phyloP scores from a whole-genome alignment of 768 basidiomycete species.

The Termitomyces sp. region DNA sequence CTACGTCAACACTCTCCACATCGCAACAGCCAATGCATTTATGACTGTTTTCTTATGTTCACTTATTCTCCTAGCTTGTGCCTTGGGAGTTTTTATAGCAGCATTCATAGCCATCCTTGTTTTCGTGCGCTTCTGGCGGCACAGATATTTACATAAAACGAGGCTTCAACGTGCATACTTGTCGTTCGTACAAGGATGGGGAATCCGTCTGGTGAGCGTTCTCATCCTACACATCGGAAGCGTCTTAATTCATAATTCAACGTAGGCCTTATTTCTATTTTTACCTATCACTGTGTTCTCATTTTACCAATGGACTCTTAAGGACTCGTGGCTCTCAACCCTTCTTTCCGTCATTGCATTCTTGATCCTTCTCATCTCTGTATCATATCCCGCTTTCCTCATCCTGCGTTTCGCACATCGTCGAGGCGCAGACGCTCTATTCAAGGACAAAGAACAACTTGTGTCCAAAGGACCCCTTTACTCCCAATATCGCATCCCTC shows the following conservation, averaged over 20 bases:
- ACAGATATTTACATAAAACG: not conserved
- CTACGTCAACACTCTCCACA: slow-evolving; percentile 71
- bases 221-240: not conserved
- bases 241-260: not conserved
- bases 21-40: slow-evolving; percentile 86
- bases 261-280: slow-evolving; percentile 59
- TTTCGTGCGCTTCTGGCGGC: slow-evolving; percentile 22
- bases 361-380: slow-evolving; percentile 42
- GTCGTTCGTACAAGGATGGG: slow-evolving; percentile 55
- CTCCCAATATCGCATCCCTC: slow-evolving; percentile 59
- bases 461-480: slow-evolving; percentile 55
- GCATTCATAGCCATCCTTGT: slow-evolving; percentile 43
- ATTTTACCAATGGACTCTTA: slow-evolving; percentile 88
- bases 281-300: slow-evolving; percentile 74
- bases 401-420: slow-evolving; percentile 42
- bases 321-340: slow-evolving; percentile 84
- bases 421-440: slow-evolving; percentile 25
- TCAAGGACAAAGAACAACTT: slow-evolving; percentile 30
- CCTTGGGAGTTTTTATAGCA: slow-evolving; percentile 46
- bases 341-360: slow-evolving; percentile 74
- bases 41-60: slow-evolving; percentile 80
- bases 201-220: slow-evolving; percentile 58
- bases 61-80: slow-evolving; percentile 66
- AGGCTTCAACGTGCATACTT: slow-evolving; percentile 33
- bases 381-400: slow-evolving; percentile 47